Base-by-base conservation (phyloP, 179 eudicot genomes). In the Sideroxylon spinosum region DNA sequence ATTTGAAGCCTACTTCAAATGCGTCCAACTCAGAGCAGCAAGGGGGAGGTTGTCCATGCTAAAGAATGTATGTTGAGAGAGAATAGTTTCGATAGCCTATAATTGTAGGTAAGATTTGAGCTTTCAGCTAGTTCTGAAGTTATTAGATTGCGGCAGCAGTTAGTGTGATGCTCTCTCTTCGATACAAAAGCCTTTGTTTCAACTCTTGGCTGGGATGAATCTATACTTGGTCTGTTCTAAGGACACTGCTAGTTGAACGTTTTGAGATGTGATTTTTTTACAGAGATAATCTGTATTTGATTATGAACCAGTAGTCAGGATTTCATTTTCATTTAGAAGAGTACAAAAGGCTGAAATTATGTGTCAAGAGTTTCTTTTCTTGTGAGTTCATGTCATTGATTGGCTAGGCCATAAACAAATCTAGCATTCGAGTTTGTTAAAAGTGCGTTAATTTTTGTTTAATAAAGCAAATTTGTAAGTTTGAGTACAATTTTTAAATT, bases 11-110 rank as follows among this genome's bases (percentile, higher is more conserved):
- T 9, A 80, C 87, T 7, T 62, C 78, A 67, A 87, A 81, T 68
- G 29, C 91, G 9, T 84, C 93, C 53, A 91, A 86, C 68, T 46
- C 88, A 10, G 87, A 92, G 79, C 93, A 92, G 86, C 93, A 88
- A 78, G 88, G 89, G 22, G 91, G 97, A 64, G 95, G 97, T 72
- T 93, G 98, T 69, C 68, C 86, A 62, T 92, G 98, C 88, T 93
- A 86, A 81, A 56, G 20, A 79, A 69, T 55, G 56, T 67, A 79
- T 12, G 22, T 73, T 55, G 66, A 73, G 73, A 66, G 7, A 13
- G 16, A 56, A 32, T 37, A 50, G 28, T 50, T 59, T 9, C 17
- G 60, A 77, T 68, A 23, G 62, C 77, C 53, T 8, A 44, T 37
- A 37, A n/a, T n/a, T n/a, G 44, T 0, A 37, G 44, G 44, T 37